These are phyloP conservation scores for Colletotrichum karsti DNA, from an alignment of 2,329 filamentous ascomycete species.

Conservation along the genomic window DNA sequence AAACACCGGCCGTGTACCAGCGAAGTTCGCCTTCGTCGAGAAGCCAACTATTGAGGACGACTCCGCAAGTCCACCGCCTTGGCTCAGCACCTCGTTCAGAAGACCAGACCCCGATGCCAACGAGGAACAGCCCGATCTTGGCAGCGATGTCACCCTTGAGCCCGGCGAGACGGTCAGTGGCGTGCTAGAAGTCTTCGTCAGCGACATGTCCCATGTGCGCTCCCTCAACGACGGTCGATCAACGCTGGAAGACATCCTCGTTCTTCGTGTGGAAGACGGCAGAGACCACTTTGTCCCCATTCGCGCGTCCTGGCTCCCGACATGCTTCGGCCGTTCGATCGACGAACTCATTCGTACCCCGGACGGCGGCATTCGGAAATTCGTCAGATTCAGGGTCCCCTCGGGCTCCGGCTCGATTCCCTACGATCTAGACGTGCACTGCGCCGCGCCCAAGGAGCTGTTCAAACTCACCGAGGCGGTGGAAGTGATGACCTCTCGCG, in stretches of 20 bases:
- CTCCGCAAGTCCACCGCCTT: constrained; percentile 57
- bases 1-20: constrained; percentile 86
- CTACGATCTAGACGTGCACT: constrained; percentile 68
- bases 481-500: constrained; percentile 63
- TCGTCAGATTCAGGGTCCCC: constrained; percentile 43
- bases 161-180: constrained; percentile 85
- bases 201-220: constrained; percentile 69
- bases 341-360: constrained; percentile 88
- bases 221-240: constrained; percentile 74
- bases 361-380: constrained; percentile 76
- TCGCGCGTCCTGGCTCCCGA: constrained; percentile 80
- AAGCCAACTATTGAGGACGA: constrained; percentile 62
- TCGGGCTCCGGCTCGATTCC: constrained; percentile 58
- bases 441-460: constrained; percentile 87
- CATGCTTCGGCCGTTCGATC: constrained; percentile 85
- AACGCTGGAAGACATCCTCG: constrained; percentile 84
- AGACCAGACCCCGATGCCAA: constrained; percentile 51
- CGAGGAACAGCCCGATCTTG: constrained; percentile 39
- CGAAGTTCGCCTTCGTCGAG: constrained; percentile 82
- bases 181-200: constrained; percentile 73
- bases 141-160: constrained; percentile 71
- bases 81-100: constrained; percentile 77
- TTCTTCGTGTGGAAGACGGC: constrained; percentile 84
- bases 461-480: constrained; percentile 89
- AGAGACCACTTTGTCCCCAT: constrained; percentile 92